Percentiles rank a stretch among this genome's conserved stretches.
These are phyloP conservation scores for Lolium rigidum DNA, from an alignment of 176 grass and related monocot species.

Conservation along the genomic window DNA sequence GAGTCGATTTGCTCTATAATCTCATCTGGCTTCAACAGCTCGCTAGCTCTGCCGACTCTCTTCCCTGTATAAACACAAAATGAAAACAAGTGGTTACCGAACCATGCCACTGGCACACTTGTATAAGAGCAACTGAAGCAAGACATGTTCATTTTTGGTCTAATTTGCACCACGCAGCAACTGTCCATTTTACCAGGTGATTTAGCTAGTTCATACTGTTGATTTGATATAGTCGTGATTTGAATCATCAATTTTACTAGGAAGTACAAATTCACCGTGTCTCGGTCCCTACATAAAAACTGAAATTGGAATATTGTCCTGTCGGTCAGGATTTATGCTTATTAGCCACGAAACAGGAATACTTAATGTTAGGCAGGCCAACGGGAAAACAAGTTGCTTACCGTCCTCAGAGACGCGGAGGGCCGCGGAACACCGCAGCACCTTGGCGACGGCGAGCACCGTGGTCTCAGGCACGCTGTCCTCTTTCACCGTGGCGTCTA, in stretches of 20 bases:
- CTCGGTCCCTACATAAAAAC: neutral
- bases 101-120: conserved; percentile 12
- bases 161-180: conserved; percentile 38
- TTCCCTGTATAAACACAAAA: conserved; percentile 57
- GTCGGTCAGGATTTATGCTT: neutral
- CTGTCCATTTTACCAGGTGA: neutral
- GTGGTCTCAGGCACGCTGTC: conserved; percentile 60
- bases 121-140: conserved; percentile 15
- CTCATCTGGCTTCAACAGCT: conserved; percentile 75
- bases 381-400: conserved; percentile 13
- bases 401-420: conserved; percentile 82
- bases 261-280: neutral
- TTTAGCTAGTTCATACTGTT: neutral
- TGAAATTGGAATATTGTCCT: neutral
- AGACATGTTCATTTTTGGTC: neutral
- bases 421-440: conserved; percentile 58
- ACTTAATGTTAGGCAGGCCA: neutral
- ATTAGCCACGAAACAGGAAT: neutral
- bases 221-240: neutral
- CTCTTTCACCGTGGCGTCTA: conserved; percentile 55
- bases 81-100: neutral
- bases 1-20: conserved; percentile 78
- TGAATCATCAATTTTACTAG: neutral
- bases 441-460: conserved; percentile 66
- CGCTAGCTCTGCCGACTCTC: conserved; percentile 70